Evolutionary conservation across 176 grass and related monocot species (phyloP), one percentile per base, ranked within the genome.

Genomic region (Triticum dicoccoides): DNA sequence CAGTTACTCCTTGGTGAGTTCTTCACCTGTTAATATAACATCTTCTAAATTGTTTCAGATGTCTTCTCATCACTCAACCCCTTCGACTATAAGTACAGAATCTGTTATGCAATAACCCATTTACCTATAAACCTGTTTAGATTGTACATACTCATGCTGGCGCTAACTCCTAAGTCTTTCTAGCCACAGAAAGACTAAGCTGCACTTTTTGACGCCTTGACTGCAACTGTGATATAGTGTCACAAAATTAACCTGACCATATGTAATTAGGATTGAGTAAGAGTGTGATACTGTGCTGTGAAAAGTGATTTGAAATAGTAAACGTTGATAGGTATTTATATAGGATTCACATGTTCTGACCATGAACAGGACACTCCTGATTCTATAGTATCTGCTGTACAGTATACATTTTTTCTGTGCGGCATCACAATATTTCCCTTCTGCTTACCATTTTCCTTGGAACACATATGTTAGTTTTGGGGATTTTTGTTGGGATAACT

Each of bases 1-100:
- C 79, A 95, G 91, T 45, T 95, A 98, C 78, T 95, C 96, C 4
- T 68, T 98, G 88, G 93, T 98, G 78, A 85, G 90, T 41, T 51
- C n/a, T 61, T 8, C 4, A 25, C 52, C 41, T 64, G 14, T 68
- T 29, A 41, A 32, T 58, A 73, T 8, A 66, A 37, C 38, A 78
- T 70, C 25, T 71, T 81, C 23, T 62, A 21, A 74, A 62, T 66
- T 59, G 45, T 61, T 76, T 73, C 8, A 66, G 12, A 15, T 29
- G 38, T 66, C 21, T 35, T 35, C 39, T 82, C 20, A 6, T 87
- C 64, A 49, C 32, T 24, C 10, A 34, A 74, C 24, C 54, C 64
- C 30, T 63, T 75, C 11, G 51, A 29, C 17, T 59, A 49, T 38
- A 45, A 58, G 11, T 12, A 30, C 25, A 35, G 17, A 58, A 30